Base-by-base conservation (phyloP, 1,284 basidiomycete species). In the Ceratobasidium sp. region DNA sequence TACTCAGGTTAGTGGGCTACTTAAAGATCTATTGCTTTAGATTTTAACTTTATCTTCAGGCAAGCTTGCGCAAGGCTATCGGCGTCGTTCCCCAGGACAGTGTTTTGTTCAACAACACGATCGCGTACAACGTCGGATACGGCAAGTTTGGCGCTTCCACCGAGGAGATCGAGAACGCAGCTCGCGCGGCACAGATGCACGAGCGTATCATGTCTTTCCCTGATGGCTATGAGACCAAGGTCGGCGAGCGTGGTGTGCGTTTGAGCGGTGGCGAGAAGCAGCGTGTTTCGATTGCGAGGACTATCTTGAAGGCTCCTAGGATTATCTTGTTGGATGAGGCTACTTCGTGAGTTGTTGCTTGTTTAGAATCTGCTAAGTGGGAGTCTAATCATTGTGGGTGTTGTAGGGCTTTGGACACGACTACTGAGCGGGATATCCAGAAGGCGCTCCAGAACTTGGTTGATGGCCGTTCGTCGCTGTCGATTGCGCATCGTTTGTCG, bases 361-460 rank as follows among this genome's bases (percentile, higher is more conserved):
- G 47, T 44, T 35, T n/a, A 28, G 21, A 23, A 18, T 57, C 46
- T 21, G 13, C 55, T 57, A 30, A n/a, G 14, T 57, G 26, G 14
- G 9, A 7, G 14, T 23, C 21, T 18, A 47, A 71, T 30, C 0
- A 41, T 44, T n/a, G n/a, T n/a, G n/a, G n/a, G n/a, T n/a, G 76
- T 44, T 79, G 73, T 54, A 91, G 90, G 76, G 92, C 92, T 21
- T 81, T 95, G 75, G 93, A 95, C 80, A 94, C 92, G 3, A 89
- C 89, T 7, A 94, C 93, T 1, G 93, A 95, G 80, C 90, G 91
- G 74, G 88, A 92, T 77, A 92, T 96, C 74, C 94, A 96, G 80
- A 91, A 89, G 76, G 91, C 92, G 11, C 84, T 94, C 61, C 89
- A 90, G 77, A 89, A 90, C 77, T 86, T 91, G 35, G 88, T 80